These are phyloP conservation scores for Zymoseptoria ardabiliae DNA, from an alignment of 2,329 filamentous ascomycete genomes.

Conservation along the genomic window DNA sequence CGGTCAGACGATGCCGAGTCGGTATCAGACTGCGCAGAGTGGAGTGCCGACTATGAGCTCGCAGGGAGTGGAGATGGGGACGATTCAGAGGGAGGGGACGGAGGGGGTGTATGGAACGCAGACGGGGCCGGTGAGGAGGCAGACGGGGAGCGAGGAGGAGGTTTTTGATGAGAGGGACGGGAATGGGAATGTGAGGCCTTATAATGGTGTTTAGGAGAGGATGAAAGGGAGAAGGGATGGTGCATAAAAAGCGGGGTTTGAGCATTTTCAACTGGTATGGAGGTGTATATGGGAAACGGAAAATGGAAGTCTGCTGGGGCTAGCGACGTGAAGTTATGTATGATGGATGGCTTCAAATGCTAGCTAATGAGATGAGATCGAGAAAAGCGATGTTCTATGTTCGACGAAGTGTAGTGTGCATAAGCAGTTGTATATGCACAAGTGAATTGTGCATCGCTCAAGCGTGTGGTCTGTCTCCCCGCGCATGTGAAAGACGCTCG, in stretches of 20 bases:
- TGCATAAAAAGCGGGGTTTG: neutral
- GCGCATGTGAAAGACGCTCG: neutral
- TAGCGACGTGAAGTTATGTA: neutral
- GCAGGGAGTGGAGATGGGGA: slow-evolving; percentile 16
- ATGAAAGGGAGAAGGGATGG: no score
- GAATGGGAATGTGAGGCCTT: slow-evolving; percentile 12
- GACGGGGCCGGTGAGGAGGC: neutral
- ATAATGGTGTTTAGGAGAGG: slow-evolving; percentile 14
- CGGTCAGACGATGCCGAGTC: neutral
- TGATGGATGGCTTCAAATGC: neutral
- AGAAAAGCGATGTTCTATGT: neutral
- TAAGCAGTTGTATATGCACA: neutral
- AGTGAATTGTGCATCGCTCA: neutral
- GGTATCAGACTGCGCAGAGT: slow-evolving; percentile 11
- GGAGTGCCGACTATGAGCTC: slow-evolving; percentile 5
- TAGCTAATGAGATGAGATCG: neutral
- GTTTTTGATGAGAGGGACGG: slow-evolving; percentile 17
- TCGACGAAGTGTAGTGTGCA: neutral
- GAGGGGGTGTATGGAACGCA: neutral
- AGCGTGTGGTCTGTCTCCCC: no score
- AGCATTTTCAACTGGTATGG: neutral
- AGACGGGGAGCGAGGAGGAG: neutral
- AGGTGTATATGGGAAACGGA: neutral
- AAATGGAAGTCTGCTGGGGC: neutral
- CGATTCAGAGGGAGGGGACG: slow-evolving; percentile 5